Base-by-base conservation (phyloP, 257 asterid species). In the Salvia miltiorrhiza region DNA sequence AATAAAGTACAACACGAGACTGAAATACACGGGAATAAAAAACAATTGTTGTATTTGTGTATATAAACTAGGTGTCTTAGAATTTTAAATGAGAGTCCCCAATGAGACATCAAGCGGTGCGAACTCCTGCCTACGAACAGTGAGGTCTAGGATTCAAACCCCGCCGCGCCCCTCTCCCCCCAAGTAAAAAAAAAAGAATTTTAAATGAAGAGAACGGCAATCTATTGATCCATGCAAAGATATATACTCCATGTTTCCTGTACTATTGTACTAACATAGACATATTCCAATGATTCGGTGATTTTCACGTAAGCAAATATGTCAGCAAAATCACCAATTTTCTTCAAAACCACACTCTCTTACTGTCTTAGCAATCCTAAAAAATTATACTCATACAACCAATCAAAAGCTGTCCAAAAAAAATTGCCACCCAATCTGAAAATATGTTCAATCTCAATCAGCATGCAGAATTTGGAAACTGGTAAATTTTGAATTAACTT, bases 231-330 rank as follows among this genome's bases (percentile, higher is more conserved):
- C 69, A 67, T 57, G 55, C 63, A 40, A 52, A 60, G 60, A n/a
- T n/a, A n/a, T n/a, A n/a, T n/a, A n/a, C n/a, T n/a, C 67, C 67
- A 40, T 32, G 74, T 40, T 61, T 74, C 60, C 49, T 67, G 74
- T 59, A 67, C 48, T 66, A 19, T 45, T 47, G 62, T 73, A 9
- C 6, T 64, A 35, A 64, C 9, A 65, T 5, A 40, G 21, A 2
- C 6, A 61, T 12, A 41, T 50, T 30, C 26, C 50, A 58, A 74
- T 74, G 60, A 67, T 60, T 67, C 21, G 8, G 1, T 35, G 44
- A 13, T 17, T 67, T 61, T 74, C 52, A 74, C 75, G 79, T 60
- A 61, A 75, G 71, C 79, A 75, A 67, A 17, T 61, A 75, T 26
- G 71, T 75, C 66, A 75, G 64, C 79, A 39, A 68, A 60, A 2